Evolutionary conservation across 495 filamentous ascomycete species (phyloP), one percentile per base, ranked within the genome.

Genomic region (Aspergillus homomorphus): DNA sequence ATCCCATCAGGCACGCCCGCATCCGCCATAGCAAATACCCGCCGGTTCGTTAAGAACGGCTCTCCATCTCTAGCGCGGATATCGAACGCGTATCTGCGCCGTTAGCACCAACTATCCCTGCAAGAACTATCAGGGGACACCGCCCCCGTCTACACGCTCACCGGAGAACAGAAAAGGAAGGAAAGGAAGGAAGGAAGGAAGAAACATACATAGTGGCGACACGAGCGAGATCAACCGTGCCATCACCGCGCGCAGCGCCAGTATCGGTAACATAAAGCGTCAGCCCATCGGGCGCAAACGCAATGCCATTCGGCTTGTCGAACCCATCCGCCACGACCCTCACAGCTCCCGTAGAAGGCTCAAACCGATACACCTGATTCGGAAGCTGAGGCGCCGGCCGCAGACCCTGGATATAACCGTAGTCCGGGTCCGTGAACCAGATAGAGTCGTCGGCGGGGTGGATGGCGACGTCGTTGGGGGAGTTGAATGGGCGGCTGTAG

Each of bases 391-490:
- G 79, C 59, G 74, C 65, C 0, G 80, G 77, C 1, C 79, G 64
- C 51, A 75, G 59, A 24, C 73, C 70, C 59, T 77, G 75, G 24
- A 73, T 63, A 53, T 63, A 75, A 55, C 72, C 78, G 62, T 79
- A 81, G 49, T 67, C 76, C 4, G 80, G 78, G 61, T 85, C 82
- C 0, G 82, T 84, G 66, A 84, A 85, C 78, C 77, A 85, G 53
- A 83, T 72, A 8, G 73, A 68, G 9, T 71, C 71, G 57, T 80
- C 75, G 6, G 54, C 59, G 33, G 33, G 33, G 51, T 70, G 66
- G 12, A 77, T 68, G 19, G 74, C 69, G 7, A 82, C 72, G 54
- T 80, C 80, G 54, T 81, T 79, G 52, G 73, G 50, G 20, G 72
- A 78, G 61, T 77, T 80, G 65, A 80, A 80, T 1, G 69, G 68